Percentiles rank a stretch among this genome's conserved stretches.
phyloP scores from a whole-genome alignment of 495 filamentous ascomycete genomes.

The Penicillium odoratum region DNA sequence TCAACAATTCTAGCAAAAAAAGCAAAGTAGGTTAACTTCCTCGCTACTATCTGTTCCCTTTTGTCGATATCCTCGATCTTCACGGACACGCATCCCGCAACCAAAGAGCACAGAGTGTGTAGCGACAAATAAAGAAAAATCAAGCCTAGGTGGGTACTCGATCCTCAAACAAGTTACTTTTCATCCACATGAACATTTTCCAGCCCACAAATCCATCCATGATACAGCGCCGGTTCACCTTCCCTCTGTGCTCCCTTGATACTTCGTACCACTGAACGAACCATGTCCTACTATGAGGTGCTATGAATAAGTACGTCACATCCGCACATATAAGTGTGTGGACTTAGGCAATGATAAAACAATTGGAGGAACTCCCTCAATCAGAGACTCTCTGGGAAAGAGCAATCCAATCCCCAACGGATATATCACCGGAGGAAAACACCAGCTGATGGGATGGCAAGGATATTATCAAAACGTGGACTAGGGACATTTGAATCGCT shows the following conservation, averaged over 20 bases:
- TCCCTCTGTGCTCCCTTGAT: too few species aligned
- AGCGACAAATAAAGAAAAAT: neutral
- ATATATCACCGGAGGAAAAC: slow-evolving; percentile 4
- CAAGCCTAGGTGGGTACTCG: neutral
- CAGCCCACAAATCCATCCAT: neutral
- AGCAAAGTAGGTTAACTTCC: neutral
- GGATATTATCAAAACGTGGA: neutral
- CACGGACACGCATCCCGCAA: neutral
- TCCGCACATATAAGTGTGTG: too few species aligned
- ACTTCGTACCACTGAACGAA: too few species aligned
- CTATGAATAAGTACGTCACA: too few species aligned
- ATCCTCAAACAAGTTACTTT: neutral
- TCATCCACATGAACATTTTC: too few species aligned
- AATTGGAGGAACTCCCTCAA: slow-evolving; percentile 9
- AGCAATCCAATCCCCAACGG: slow-evolving; percentile 6
- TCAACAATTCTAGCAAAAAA: neutral
- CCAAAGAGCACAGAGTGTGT: neutral
- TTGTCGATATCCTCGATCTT: neutral
- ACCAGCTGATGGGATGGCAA: slow-evolving; percentile 6
- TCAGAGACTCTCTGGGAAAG: slow-evolving; percentile 13
- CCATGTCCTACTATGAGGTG: too few species aligned
- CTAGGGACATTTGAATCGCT: neutral
- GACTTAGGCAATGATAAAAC: neutral
- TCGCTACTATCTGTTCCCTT: neutral
- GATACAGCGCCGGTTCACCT: too few species aligned